phyloP scores from a whole-genome alignment of 2,329 filamentous ascomycete genomes.

The Bipolaris gigantea region DNA sequence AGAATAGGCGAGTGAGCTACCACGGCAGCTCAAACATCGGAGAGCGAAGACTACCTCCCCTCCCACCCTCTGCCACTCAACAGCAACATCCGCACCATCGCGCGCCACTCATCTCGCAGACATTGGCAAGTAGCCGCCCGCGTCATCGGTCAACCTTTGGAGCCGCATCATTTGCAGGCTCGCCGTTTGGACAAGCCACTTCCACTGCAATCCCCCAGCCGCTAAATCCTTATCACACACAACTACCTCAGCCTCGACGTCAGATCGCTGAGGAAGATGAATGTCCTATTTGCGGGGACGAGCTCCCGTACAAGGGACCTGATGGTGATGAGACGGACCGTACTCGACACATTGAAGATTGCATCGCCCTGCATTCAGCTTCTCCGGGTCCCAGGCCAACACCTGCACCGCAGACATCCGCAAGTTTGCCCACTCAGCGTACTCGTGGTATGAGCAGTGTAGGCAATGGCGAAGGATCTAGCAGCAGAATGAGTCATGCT shows the following conservation, averaged over 20 bases:
- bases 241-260: slow-evolving; percentile 27
- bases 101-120: slow-evolving; percentile 16
- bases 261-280: slow-evolving; percentile 69
- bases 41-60: slow-evolving; percentile 32
- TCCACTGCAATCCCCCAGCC: slow-evolving; percentile 18
- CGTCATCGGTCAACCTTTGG: slow-evolving; percentile 13
- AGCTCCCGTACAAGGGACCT: slow-evolving; percentile 61
- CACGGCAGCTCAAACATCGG: slow-evolving; percentile 24
- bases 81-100: slow-evolving; percentile 15
- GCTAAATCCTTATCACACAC: slow-evolving; percentile 18
- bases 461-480: slow-evolving; percentile 30
- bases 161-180: slow-evolving; percentile 14
- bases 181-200: slow-evolving; percentile 22
- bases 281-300: slow-evolving; percentile 74
- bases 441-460: slow-evolving; percentile 40
- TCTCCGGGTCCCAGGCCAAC: slow-evolving; percentile 21
- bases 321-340: slow-evolving; percentile 46
- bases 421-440: slow-evolving; percentile 32
- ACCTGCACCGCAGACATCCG: slow-evolving; percentile 25
- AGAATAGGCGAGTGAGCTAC: slow-evolving; percentile 30
- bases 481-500: slow-evolving; percentile 31
- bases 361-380: slow-evolving; percentile 42
- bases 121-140: slow-evolving; percentile 4
- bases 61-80: slow-evolving; percentile 19
- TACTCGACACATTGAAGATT: slow-evolving; percentile 50